Evolutionary conservation across 495 filamentous ascomycete genomes (phyloP), one percentile per base, ranked within the genome.

Genomic region (Penicillium waksmanii): DNA sequence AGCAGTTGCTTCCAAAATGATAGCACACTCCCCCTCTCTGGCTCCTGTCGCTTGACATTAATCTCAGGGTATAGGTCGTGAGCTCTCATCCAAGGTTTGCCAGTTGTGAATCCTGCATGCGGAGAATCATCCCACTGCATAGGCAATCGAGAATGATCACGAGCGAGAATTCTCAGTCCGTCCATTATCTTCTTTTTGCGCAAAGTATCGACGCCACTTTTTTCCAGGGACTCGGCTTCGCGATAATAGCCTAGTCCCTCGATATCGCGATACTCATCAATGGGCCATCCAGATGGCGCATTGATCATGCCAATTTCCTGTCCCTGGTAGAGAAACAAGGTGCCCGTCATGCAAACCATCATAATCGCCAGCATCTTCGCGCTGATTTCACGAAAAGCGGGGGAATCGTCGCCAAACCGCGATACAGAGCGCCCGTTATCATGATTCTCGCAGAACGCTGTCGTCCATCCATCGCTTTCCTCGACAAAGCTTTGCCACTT

Each of bases 301-400:
- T 90, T 89, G 51, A 79, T 76, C 85, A 89, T 88, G 5, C 87
- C 88, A 40, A 90, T 77, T 55, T 91, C 87, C 63, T 91, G 85
- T 1, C 88, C 88, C 56, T 90, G 86, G 61, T 87, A 89, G 18
- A 89, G 54, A 66, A 85, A 90, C n/a, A 88, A 65, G 0, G 87
- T 89, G 1, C 87, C 88, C 0, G 79, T 81, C 55, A 88, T 61
- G 5, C 80, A 71, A 27, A 73, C 66, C 63, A 82, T 70, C 74
- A 85, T 75, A 33, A 87, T 65, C 0, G 82, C 79, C 8, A 89
- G 70, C 65, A 86, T 76, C 64, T 89, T 90, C 1, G 82, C 83
- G 10, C 73, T 72, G 0, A 65, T 35, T 19, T 70, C 69, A 23
- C 84, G 75, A 18, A 62, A 63, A 36, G 76, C 66, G 0, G 77